Percentiles rank a stretch among this genome's conserved stretches.
phyloP scores from a whole-genome alignment of 2,329 filamentous ascomycete genomes.

The Alternaria atra region DNA sequence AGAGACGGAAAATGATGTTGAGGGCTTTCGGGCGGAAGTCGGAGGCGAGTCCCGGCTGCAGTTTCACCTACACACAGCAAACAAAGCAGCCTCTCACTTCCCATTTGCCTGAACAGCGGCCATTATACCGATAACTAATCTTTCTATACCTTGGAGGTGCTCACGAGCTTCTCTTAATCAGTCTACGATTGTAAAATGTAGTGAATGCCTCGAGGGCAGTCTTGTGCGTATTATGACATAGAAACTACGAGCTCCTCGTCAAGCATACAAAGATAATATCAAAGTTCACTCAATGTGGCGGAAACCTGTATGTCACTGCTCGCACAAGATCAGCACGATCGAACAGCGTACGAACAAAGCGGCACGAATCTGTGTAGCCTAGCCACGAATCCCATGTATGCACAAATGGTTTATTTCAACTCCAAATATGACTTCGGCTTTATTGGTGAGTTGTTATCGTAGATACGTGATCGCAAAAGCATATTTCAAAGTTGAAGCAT shows the following conservation, averaged over 20 bases:
- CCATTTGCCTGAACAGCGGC: not conserved
- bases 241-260: not conserved
- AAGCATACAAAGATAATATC: not conserved
- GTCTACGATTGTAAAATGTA: not conserved
- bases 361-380: too few relatives aligned
- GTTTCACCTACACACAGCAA: constrained; percentile 4
- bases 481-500: not conserved
- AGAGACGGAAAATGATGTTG: constrained; percentile 20
- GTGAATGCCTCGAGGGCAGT: not conserved
- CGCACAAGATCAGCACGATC: too few relatives aligned
- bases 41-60: constrained; percentile 25
- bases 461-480: not conserved
- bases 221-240: not conserved
- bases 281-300: not conserved
- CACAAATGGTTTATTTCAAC: too few relatives aligned
- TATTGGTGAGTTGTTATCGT: not conserved
- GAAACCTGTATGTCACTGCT: not conserved
- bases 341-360: not conserved
- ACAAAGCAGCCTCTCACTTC: not conserved
- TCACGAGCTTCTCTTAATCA: too few relatives aligned
- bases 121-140: not conserved
- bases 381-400: too few relatives aligned
- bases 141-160: not conserved
- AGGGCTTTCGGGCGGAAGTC: constrained; percentile 16
- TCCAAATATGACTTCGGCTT: not conserved